phyloP scores from a whole-genome alignment of 176 grass and related monocot genomes.

The Pontederia crassipes region DNA sequence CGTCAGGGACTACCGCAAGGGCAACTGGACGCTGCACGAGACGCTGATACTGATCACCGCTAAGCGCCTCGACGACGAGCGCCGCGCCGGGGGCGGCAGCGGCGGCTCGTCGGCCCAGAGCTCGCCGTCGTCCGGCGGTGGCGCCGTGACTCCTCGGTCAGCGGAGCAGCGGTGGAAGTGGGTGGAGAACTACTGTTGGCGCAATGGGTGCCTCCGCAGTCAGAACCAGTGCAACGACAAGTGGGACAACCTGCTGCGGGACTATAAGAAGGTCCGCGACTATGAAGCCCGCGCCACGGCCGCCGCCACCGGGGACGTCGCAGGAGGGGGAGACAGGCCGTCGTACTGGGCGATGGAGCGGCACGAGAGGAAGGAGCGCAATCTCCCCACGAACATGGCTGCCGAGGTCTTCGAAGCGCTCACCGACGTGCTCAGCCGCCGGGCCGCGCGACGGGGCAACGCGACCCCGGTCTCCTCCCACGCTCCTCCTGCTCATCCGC shows the following conservation, averaged over 20 bases:
- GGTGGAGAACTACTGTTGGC: slow-evolving; percentile 99
- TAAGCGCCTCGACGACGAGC: slow-evolving; percentile 85
- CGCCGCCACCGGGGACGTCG: not conserved
- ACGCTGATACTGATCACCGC: slow-evolving; percentile 94
- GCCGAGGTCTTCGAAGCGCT: slow-evolving; percentile 74
- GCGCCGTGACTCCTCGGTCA: slow-evolving; percentile 22
- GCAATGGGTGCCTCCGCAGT: slow-evolving; percentile 78
- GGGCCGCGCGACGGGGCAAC: slow-evolving; percentile 43
- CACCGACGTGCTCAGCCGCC: slow-evolving; percentile 69
- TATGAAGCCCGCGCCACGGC: slow-evolving; percentile 45
- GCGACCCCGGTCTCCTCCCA: slow-evolving; percentile 15
- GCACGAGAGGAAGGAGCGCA: slow-evolving; percentile 73
- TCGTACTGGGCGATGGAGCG: slow-evolving; percentile 97
- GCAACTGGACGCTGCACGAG: slow-evolving; percentile 96
- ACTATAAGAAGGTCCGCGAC: slow-evolving; percentile 99
- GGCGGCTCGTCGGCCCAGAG: not conserved
- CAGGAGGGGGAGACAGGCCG: not conserved
- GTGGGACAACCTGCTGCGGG: slow-evolving; percentile 99
- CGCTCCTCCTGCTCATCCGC: not conserved
- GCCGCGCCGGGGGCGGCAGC: slow-evolving; percentile 27
- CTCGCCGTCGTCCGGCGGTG: slow-evolving; percentile 1
- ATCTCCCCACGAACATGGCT: slow-evolving; percentile 85
- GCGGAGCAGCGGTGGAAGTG: slow-evolving; percentile 99
- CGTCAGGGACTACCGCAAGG: slow-evolving; percentile 83
- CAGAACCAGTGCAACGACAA: slow-evolving; percentile 99